phyloP scores from a whole-genome alignment of 169 alveolate genomes.

The Pseudocohnilembus persalinus region DNA sequence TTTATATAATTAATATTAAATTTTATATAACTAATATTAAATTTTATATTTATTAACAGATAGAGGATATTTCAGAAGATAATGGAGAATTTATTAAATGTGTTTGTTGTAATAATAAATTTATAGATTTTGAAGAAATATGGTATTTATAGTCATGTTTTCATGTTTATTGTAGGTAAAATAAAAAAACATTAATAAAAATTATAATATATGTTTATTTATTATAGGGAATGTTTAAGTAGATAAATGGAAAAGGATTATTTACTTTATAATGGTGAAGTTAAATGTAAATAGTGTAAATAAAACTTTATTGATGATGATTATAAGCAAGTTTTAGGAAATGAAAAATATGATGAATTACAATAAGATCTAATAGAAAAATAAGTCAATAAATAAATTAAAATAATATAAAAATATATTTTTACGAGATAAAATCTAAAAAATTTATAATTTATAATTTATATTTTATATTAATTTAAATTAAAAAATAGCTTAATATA shows the following conservation, averaged over 20 bases:
- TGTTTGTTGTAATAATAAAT: neutral
- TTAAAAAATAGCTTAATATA: constrained; percentile 7
- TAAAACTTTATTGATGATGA: constrained; percentile 10
- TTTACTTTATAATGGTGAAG: constrained; percentile 15
- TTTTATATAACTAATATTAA: too few relatives aligned
- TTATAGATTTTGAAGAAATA: constrained; percentile 32
- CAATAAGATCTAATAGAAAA: constrained; percentile 9
- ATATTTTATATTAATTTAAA: too few relatives aligned
- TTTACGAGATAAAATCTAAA: too few relatives aligned
- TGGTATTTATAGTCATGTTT: constrained; percentile 37
- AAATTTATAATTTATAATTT: too few relatives aligned
- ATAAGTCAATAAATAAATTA: neutral
- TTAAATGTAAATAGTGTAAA: constrained; percentile 23
- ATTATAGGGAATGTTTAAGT: neutral
- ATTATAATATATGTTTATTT: too few relatives aligned
- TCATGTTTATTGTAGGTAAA: constrained; percentile 23
- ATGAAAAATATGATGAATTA: constrained; percentile 26
- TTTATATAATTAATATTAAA: too few relatives aligned
- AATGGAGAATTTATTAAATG: neutral
- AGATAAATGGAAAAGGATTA: constrained; percentile 19
- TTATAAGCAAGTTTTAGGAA: constrained; percentile 14
- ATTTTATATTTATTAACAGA: too few relatives aligned
- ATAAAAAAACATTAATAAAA: too few relatives aligned
- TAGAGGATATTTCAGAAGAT: too few relatives aligned
- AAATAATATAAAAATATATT: too few relatives aligned